Percentiles rank a stretch among this genome's conserved stretches.
Conservation (phyloP, 2,329 filamentous ascomycete genomes). For the Aspergillus cejpii region DNA sequence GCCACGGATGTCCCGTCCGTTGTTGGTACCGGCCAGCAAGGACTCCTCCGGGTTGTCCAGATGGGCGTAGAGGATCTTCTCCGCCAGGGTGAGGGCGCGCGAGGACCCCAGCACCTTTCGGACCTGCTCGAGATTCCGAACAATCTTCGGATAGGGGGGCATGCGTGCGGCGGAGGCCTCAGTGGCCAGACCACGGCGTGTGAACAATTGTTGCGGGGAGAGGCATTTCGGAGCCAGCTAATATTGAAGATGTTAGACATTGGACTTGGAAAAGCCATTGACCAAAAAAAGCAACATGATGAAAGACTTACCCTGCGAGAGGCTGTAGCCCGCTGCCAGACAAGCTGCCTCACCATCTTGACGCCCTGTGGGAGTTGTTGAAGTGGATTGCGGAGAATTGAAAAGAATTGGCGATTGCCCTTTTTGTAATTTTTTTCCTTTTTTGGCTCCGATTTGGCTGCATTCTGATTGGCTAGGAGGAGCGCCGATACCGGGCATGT, state of each 20-base stretch:
- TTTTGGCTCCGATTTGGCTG: conserved; percentile 1
- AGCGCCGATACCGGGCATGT: conserved; percentile 5
- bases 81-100: conserved; percentile 71
- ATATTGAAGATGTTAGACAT: conserved; percentile 9
- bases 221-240: conserved; percentile 32
- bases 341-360: conserved; percentile 37
- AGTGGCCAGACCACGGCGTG: conserved; percentile 33
- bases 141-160: conserved; percentile 76
- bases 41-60: conserved; percentile 84
- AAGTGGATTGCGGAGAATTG: conserved; percentile 1
- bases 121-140: conserved; percentile 69
- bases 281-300: conserved; percentile 3
- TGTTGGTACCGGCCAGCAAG: conserved; percentile 71
- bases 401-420: neutral
- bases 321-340: conserved; percentile 35
- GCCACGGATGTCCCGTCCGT: conserved; percentile 76
- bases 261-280: neutral
- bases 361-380: conserved; percentile 3
- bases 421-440: neutral
- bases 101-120: conserved; percentile 61
- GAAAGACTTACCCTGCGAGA: conserved; percentile 32
- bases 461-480: conserved; percentile 3
- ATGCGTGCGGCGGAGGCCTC: conserved; percentile 48
- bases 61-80: conserved; percentile 98
- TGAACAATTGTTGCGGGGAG: conserved; percentile 25